These are phyloP conservation scores for Hordeum vulgare DNA, from an alignment of 176 grass and related monocot species.

Conservation along the genomic window DNA sequence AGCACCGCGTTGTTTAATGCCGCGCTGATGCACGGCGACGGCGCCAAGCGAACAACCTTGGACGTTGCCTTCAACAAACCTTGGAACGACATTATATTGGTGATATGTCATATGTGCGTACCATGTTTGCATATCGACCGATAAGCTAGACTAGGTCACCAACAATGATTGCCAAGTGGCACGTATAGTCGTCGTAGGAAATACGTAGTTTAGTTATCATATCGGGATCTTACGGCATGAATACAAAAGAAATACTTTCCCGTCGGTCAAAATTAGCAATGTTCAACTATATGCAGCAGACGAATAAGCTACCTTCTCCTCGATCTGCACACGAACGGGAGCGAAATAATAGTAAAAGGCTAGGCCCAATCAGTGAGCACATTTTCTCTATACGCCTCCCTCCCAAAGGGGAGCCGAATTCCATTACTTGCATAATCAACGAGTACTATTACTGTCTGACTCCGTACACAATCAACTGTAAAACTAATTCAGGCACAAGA, in stretches of 20 bases:
- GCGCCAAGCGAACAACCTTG: conserved; percentile 16
- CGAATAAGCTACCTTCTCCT: not conserved
- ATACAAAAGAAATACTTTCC: not conserved
- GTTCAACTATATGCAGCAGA: not conserved
- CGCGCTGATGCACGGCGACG: conserved; percentile 20
- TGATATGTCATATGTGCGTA: not conserved
- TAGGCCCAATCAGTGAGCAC: not conserved
- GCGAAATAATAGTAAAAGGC: not conserved
- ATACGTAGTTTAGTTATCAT: conserved; percentile 27
- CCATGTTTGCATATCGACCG: conserved; percentile 12
- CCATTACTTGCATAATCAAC: not conserved
- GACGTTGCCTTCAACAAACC: conserved; percentile 3
- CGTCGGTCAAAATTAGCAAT: not conserved
- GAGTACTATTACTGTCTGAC: not conserved
- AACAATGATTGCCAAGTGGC: conserved; percentile 22
- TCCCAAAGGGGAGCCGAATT: not conserved
- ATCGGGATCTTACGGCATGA: not conserved
- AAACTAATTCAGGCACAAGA: not conserved
- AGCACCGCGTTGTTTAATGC: not conserved
- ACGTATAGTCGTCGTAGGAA: not conserved
- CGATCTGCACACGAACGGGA: not conserved
- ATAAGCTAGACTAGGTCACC: not conserved
- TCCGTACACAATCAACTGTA: no score
- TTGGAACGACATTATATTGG: conserved; percentile 6
- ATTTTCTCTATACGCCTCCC: not conserved